Conservation (phyloP, 805 yeast genomes). For the Starmerella apicola region DNA sequence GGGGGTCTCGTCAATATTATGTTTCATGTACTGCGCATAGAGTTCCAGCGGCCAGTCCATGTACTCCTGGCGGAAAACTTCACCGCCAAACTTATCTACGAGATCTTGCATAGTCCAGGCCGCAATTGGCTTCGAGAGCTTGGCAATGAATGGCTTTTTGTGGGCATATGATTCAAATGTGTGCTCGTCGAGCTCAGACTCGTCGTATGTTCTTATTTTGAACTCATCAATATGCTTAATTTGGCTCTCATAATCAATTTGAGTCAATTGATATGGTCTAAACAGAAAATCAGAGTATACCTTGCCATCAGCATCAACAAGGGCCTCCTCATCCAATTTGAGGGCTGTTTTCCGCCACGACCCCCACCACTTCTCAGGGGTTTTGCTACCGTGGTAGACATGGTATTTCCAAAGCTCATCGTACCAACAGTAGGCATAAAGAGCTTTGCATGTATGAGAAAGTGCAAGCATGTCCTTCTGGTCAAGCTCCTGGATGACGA, state of each 20-base stretch:
- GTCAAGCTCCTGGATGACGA: conserved; percentile 39
- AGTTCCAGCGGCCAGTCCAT: conserved; percentile 62
- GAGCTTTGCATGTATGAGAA: conserved; percentile 48
- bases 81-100: conserved; percentile 42
- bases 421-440: conserved; percentile 60
- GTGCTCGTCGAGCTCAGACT: conserved; percentile 35
- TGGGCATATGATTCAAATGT: conserved; percentile 38
- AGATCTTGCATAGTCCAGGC: conserved; percentile 45
- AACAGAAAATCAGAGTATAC: conserved; percentile 70
- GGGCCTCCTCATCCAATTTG: conserved; percentile 26
- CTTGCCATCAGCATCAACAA: conserved; percentile 22
- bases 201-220: conserved; percentile 18
- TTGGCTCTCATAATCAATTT: conserved; percentile 43
- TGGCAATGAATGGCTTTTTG: conserved; percentile 53
- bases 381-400: conserved; percentile 30
- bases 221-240: conserved; percentile 39
- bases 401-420: conserved; percentile 73
- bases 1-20: conserved; percentile 71
- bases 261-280: conserved; percentile 73
- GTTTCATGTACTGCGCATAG: conserved; percentile 47
- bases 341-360: conserved; percentile 61
- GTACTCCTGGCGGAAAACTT: conserved; percentile 68
- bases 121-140: conserved; percentile 41
- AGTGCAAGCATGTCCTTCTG: conserved; percentile 41
- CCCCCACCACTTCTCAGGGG: conserved; percentile 49